Base-by-base conservation (phyloP, 2,329 filamentous ascomycete species). In the Colletotrichum liriopes region DNA sequence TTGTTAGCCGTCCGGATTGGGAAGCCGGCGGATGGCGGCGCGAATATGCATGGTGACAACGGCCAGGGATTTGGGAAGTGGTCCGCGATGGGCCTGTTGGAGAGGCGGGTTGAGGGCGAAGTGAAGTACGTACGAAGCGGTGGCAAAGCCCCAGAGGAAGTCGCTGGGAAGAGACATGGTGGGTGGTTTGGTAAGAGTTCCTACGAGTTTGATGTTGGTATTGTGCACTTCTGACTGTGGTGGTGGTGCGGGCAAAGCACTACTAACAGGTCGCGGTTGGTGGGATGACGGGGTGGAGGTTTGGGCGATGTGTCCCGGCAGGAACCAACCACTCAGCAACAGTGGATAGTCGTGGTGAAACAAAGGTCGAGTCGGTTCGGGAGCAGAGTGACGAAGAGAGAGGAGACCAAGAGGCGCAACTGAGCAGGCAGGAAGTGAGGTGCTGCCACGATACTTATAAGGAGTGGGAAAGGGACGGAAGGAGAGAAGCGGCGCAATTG, bases 141-240 rank as follows among this genome's bases (percentile, higher is more conserved):
- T 95, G 77, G 93, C 93, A 82, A 94, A 95, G 65, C 93, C 93
- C 93, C 93, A 95, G 73, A 90, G 83, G 81, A 95, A 94, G 81
- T 94, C 92, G 67, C 87, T 86, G 49, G 91, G 91, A 67, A 94
- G 86, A 78, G 86, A 85, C 87, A 90, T 90, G 77, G 74, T 82
- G 77, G 74, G 67, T 47, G 55, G 29, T 11, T 55, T 29, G 7
- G 18, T 23, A 45, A 56, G 43, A 49, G 54, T 20, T 37, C 23
- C 60, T 62, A n/a, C 14, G n/a, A 26, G 43, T 23, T 35, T 45
- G 26, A 35, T 59, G n/a, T 58, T 56, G 49, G n/a, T 41, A 12
- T 59, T 43, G 23, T 16, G 47, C n/a, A 32, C 5, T 32, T 45
- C 16, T 23, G 26, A 26, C 59, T 58, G 54, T 51, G 49, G 41